Evolutionary conservation across 441 rosid species (phyloP).

Genomic region (Erysimum cheiri): DNA sequence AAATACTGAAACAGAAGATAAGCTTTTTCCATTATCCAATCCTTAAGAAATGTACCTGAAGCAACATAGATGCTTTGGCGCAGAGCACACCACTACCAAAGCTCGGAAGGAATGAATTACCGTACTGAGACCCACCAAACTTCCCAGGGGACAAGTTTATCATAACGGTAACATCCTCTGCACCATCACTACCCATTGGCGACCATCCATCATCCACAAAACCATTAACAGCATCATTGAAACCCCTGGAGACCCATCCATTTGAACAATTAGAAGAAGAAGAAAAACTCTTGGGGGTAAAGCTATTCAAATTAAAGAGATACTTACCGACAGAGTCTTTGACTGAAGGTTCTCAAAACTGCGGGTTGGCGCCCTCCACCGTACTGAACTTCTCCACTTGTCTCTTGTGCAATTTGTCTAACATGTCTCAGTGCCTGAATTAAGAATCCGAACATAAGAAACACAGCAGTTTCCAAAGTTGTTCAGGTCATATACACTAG

Average conservation of each 20-base stretch:
- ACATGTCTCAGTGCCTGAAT: slow-evolving; percentile 79
- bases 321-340: slow-evolving; percentile 80
- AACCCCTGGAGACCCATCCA: slow-evolving; percentile 64
- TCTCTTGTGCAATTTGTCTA: slow-evolving; percentile 91
- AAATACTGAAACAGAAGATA: neutral
- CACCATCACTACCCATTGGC: slow-evolving; percentile 74
- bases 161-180: slow-evolving; percentile 78
- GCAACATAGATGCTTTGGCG: slow-evolving; percentile 90
- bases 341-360: slow-evolving; percentile 91
- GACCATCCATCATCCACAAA: slow-evolving; percentile 95
- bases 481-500: neutral
- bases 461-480: slow-evolving; percentile 8
- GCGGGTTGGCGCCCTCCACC: slow-evolving; percentile 96
- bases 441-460: slow-evolving; percentile 3
- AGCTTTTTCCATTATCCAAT: neutral
- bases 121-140: slow-evolving; percentile 71
- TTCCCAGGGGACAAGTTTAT: slow-evolving; percentile 79
- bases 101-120: slow-evolving; percentile 64
- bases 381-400: slow-evolving; percentile 88
- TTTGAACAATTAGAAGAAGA: slow-evolving; percentile 29
- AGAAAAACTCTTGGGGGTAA: neutral
- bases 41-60: slow-evolving; percentile 62
- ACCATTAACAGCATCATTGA: slow-evolving; percentile 94
- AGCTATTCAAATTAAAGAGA: neutral
- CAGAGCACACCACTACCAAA: slow-evolving; percentile 90